Evolutionary conservation across 345 rosid species (phyloP), one percentile per base, ranked within the genome.

Genomic region (Salix dunnii): DNA sequence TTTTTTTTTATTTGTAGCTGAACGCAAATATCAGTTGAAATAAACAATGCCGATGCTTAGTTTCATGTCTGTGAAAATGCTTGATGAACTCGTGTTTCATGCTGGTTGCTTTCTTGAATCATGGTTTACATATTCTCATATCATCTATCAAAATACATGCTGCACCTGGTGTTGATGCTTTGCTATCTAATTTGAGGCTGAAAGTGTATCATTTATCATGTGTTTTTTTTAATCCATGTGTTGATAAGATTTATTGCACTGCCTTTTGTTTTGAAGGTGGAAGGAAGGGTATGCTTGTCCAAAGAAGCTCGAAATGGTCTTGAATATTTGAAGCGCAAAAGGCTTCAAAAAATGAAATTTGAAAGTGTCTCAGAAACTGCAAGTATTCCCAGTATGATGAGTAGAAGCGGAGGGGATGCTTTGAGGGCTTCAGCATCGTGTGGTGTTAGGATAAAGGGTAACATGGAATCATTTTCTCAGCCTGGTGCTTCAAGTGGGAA

Each of bases 351-450:
- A 76, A 78, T 88, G 90, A 96, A 88, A 88, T 67, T 94, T 78
- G 91, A 82, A 79, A 68, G 81, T 68, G 67, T 74, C 35, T 75
- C 71, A 75, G 89, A 84, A 83, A 77, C 89, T 63, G 76, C 75
- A 67, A 83, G 87, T 75, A 42, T 82, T 65, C 48, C 83, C 66
- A 86, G 81, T 36, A 78, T 82, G 79, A 81, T 89, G 89, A 86
- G 87, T 82, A 89, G 97, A 85, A 94, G 96, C 72, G 97, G 94
- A 65, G 97, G 97, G 70, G 98, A 94, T 87, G 89, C 93, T 63
- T 82, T 91, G 82, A 87, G 93, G 79, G 88, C 84, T 82, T 82
- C 99, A 55, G 87, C 94, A 18, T 86, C 97, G 17, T 94, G 91
- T 83, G 97, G 99, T 70, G 83, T 90, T 78, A 87, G 97, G 72